Conservation (phyloP, 345 rosid species). For the Populus simonii region DNA sequence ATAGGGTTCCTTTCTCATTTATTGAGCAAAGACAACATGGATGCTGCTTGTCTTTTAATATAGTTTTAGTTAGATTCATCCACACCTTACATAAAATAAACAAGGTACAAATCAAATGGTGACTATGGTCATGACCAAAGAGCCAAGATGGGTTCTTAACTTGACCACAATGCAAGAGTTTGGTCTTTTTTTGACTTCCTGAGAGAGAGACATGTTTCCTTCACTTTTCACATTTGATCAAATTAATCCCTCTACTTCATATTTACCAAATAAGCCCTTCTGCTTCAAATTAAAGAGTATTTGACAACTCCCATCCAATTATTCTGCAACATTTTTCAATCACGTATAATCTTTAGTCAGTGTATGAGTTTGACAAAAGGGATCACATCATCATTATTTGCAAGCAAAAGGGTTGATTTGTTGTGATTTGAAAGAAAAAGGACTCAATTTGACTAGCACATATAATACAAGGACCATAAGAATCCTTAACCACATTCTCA, state of each 20-base stretch:
- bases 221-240: neutral
- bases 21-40: neutral
- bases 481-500: neutral
- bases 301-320: neutral
- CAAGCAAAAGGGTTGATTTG: neutral
- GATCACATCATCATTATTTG: neutral
- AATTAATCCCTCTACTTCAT: neutral
- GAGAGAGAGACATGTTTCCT: neutral
- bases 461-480: neutral
- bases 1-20: neutral
- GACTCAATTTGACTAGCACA: neutral
- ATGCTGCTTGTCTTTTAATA: neutral
- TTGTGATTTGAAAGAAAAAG: neutral
- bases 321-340: too few relatives aligned
- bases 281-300: neutral
- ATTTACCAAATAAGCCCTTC: neutral
- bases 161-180: slow-evolving; percentile 21
- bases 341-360: neutral
- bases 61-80: neutral
- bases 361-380: neutral
- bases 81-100: neutral
- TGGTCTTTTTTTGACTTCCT: neutral
- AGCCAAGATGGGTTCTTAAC: neutral
- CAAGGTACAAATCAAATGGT: neutral
- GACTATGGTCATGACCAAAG: slow-evolving; percentile 7